phyloP scores from a whole-genome alignment of 2,329 filamentous ascomycete genomes.

The Kalaharituber pfeilii region DNA sequence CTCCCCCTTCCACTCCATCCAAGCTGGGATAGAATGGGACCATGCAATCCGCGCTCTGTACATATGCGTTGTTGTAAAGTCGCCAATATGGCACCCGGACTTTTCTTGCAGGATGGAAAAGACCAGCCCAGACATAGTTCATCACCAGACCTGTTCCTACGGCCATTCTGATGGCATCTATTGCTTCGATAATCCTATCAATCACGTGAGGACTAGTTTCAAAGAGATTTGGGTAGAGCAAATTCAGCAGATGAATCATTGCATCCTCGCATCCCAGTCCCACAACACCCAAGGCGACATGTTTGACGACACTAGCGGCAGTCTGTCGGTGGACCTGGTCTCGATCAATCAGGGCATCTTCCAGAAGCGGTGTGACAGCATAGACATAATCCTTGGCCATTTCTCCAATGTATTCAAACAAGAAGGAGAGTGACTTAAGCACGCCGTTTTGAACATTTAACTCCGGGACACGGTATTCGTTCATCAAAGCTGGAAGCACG shows the following conservation, averaged over 20 bases:
- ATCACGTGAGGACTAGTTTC: constrained; percentile 98
- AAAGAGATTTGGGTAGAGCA: constrained; percentile 92
- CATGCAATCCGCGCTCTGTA: constrained; percentile 82
- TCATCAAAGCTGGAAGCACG: constrained; percentile 96
- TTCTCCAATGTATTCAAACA: constrained; percentile 98
- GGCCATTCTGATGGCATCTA: constrained; percentile 86
- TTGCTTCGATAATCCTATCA: constrained; percentile 90
- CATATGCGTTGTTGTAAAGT: constrained; percentile 92
- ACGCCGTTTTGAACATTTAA: constrained; percentile 98
- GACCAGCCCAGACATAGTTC: constrained; percentile 95
- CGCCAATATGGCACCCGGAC: constrained; percentile 92
- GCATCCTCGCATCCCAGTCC: constrained; percentile 94
- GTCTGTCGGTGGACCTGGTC: constrained; percentile 97
- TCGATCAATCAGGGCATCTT: constrained; percentile 91
- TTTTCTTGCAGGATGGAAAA: constrained; percentile 93
- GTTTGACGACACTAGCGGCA: constrained; percentile 90
- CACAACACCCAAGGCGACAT: constrained; percentile 92
- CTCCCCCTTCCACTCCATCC: constrained; percentile 47
- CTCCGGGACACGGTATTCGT: constrained; percentile 95
- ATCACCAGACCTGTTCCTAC: constrained; percentile 82
- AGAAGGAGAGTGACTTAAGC: constrained; percentile 86
- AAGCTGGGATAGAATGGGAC: constrained; percentile 88
- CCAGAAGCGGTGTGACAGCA: constrained; percentile 83
- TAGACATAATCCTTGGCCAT: constrained; percentile 99
- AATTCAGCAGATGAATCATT: constrained; percentile 92